Percentiles rank a stretch among this genome's conserved stretches.
Conservation (phyloP, 352 stramenopile species). For the Phytophthora uliginosa region DNA sequence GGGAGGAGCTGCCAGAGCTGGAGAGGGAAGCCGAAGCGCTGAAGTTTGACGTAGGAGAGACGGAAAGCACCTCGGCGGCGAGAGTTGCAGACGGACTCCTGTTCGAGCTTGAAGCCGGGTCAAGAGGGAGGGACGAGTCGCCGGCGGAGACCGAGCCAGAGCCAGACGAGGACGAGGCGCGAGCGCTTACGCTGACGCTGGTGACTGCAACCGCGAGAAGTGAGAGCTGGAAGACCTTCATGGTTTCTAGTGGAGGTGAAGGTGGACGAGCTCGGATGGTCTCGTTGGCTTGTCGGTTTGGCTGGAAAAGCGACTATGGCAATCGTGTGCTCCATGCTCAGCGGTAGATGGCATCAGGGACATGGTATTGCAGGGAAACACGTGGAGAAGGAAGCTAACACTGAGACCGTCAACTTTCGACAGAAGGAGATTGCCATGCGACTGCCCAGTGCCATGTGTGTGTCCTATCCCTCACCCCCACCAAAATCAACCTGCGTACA, state of each 20-base stretch:
- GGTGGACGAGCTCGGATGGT: neutral
- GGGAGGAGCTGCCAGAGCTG: slow-evolving; percentile 9
- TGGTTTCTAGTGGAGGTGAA: slow-evolving; percentile 6
- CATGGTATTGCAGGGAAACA: slow-evolving; percentile 13
- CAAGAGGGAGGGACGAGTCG: slow-evolving; percentile 4
- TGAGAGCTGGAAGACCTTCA: slow-evolving; percentile 19
- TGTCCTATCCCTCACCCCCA: slow-evolving; percentile 1
- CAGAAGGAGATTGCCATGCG: slow-evolving; percentile 3
- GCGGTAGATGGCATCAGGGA: slow-evolving; percentile 1
- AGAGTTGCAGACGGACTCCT: neutral
- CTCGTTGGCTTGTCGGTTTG: slow-evolving; percentile 1
- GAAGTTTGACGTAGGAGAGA: slow-evolving; percentile 2
- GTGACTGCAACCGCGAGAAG: slow-evolving; percentile 13
- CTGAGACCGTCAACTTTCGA: neutral
- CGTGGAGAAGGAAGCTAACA: neutral
- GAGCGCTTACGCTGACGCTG: slow-evolving; percentile 5
- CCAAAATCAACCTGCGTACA: neutral
- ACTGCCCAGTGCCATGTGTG: neutral
- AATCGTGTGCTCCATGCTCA: neutral
- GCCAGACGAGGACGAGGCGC: slow-evolving; percentile 18
- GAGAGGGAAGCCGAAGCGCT: slow-evolving; percentile 9
- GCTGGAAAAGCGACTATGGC: slow-evolving; percentile 13
- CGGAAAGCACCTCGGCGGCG: neutral
- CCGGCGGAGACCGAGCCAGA: slow-evolving; percentile 18
- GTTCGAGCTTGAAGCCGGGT: neutral